Base-by-base conservation (phyloP, 225 moss, liverwort and hornwort species). In the Asterella californica region DNA sequence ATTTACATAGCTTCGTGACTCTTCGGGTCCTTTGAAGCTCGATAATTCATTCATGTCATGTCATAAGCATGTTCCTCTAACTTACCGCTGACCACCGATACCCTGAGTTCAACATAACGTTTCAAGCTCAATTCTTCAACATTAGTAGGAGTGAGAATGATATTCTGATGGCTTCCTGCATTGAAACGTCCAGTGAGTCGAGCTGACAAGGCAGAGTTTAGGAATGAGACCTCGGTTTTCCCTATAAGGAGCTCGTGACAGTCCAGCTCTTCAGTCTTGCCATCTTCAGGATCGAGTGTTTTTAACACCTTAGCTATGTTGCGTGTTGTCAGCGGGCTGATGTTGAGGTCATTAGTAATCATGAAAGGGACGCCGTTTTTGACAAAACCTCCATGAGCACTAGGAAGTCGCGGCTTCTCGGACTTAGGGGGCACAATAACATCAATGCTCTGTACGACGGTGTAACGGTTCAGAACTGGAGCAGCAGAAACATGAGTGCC, bases 221-320 rank as follows among this genome's bases (percentile, higher is more conserved):
- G 25, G 9, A 47, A 74, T 36, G 30, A 38, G 72, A 85, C 85
- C 85, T 85, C 82, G 59, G 72, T 53, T 57, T 59, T 82, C 32
- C 85, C 85, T 54, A 85, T 38, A 5, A 48, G 64, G 21, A 85
- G 67, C 52, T 85, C 76, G 63, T 85, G 79, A 68, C 85, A 85
- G 29, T 85, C 85, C 70, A 82, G 73, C 59, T 82, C 72, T 7
- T 77, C 80, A 65, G 82, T 80, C 29, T 66, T 74, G 34, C 80
- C 59, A 38, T 49, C 59, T 80, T 53, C 72, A 77, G 47, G 46
- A 18, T 65, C 46, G 17, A 79, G 68, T 18, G 47, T 55, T 50
- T 82, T 80, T 12, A 85, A 66, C 7, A 80, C 46, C 47, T 82
- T 72, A 15, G 82, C 70, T 27, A 85, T 77, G 17, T n/a, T 55